Conservation (phyloP, 768 basidiomycete genomes). For the Guyanaporus albipodus region DNA sequence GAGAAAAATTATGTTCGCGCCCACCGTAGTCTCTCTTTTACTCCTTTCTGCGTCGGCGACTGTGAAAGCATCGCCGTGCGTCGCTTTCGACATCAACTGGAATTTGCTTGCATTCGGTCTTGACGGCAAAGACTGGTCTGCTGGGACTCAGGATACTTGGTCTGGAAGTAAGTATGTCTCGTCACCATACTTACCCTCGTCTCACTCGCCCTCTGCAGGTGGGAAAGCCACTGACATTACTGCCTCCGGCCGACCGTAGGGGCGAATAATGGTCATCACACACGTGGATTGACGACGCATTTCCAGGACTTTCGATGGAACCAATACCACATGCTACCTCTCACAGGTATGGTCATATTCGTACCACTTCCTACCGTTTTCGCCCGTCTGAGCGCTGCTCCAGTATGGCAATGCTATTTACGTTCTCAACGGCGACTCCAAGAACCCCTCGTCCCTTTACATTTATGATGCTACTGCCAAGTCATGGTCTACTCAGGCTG, state of each 20-base stretch:
- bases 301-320: slow-evolving; percentile 59
- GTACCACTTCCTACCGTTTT: neutral
- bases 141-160: slow-evolving; percentile 72
- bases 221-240: slow-evolving; percentile 62
- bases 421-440: slow-evolving; percentile 70
- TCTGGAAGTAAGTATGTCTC: slow-evolving; percentile 39
- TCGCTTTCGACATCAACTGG: slow-evolving; percentile 76
- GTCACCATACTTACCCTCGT: neutral
- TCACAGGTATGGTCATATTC: slow-evolving; percentile 46
- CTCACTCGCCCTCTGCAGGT: slow-evolving; percentile 17
- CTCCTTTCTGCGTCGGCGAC: slow-evolving; percentile 33
- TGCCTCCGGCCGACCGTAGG: slow-evolving; percentile 73
- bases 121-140: slow-evolving; percentile 78
- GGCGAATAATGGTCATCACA: slow-evolving; percentile 1
- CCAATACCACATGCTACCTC: slow-evolving; percentile 67
- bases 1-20: slow-evolving; percentile 32
- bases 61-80: slow-evolving; percentile 51
- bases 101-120: slow-evolving; percentile 86
- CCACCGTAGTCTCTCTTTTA: slow-evolving; percentile 55
- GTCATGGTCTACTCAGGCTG: slow-evolving; percentile 75
- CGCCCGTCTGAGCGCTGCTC: slow-evolving; percentile 4
- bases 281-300: neutral
- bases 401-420: slow-evolving; percentile 87
- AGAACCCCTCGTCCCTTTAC: slow-evolving; percentile 66
- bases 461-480: slow-evolving; percentile 73